Evolutionary conservation across 371 early-diverging fungal species (phyloP).

Genomic region (Batkoa obscura): DNA sequence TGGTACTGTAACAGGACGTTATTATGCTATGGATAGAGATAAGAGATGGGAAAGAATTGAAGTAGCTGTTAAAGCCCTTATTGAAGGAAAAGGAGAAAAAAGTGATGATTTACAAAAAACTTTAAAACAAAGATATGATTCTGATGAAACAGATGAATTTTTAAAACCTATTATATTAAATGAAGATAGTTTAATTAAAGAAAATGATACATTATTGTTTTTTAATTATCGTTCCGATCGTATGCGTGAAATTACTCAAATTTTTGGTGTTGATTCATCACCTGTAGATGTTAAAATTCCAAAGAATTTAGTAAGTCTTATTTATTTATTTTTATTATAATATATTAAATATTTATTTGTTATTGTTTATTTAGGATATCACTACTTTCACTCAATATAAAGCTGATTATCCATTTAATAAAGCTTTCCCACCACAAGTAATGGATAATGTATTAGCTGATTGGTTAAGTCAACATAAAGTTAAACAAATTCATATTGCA

Average conservation of each 20-base stretch:
- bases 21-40: slow-evolving; percentile 99
- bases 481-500: slow-evolving; percentile 89
- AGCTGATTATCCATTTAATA: slow-evolving; percentile 74
- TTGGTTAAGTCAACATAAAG: slow-evolving; percentile 66
- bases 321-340: not conserved
- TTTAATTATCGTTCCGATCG: slow-evolving; percentile 97
- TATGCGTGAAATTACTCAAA: slow-evolving; percentile 90
- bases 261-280: slow-evolving; percentile 70
- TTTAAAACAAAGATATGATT: slow-evolving; percentile 62
- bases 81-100: slow-evolving; percentile 63
- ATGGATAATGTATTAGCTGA: slow-evolving; percentile 97
- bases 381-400: slow-evolving; percentile 98
- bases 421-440: slow-evolving; percentile 86
- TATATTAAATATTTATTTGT: not conserved
- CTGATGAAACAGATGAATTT: slow-evolving; percentile 92
- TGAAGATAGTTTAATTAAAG: slow-evolving; percentile 51
- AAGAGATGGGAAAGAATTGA: slow-evolving; percentile 97
- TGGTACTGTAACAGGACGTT: slow-evolving; percentile 91
- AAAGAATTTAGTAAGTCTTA: slow-evolving; percentile 33
- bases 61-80: slow-evolving; percentile 80
- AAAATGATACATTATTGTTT: slow-evolving; percentile 72
- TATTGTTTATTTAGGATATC: slow-evolving; percentile 21
- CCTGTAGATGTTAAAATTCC: slow-evolving; percentile 72
- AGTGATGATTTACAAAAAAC: slow-evolving; percentile 40
- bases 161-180: slow-evolving; percentile 88